A percentile compares a stretch with the other conserved stretches of the same genome.
Conservation (phyloP, 2,329 filamentous ascomycete genomes). For the Cryphonectria naterciae region DNA sequence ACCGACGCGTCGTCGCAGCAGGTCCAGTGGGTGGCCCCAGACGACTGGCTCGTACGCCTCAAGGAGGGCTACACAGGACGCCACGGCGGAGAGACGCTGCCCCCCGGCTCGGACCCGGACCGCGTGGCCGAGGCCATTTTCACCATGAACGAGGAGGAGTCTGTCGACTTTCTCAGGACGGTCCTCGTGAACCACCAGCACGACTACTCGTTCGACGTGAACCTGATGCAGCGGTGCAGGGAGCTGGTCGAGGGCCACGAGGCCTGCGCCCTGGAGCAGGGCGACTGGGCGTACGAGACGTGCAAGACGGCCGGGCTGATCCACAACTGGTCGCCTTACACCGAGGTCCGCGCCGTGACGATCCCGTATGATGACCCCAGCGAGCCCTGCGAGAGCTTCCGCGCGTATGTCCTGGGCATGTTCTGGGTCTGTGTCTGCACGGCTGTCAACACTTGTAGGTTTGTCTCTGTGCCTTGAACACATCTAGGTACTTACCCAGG, state of each 20-base stretch:
- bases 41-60: conserved; percentile 22
- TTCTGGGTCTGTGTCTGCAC: conserved; percentile 14
- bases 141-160: conserved; percentile 23
- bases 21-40: conserved; percentile 14
- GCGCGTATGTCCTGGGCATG: conserved; percentile 11
- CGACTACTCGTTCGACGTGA: conserved; percentile 37
- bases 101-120: conserved; percentile 23
- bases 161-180: conserved; percentile 15
- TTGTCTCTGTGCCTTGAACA: background rate
- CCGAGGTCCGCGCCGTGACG: conserved; percentile 23
- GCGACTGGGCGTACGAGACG: conserved; percentile 36
- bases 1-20: conserved; percentile 1
- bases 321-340: conserved; percentile 21
- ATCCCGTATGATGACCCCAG: background rate
- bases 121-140: conserved; percentile 24
- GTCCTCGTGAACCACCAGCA: conserved; percentile 33
- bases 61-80: conserved; percentile 22
- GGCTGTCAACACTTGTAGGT: conserved; percentile 15
- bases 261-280: conserved; percentile 35
- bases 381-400: conserved; percentile 7
- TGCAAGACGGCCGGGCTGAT: conserved; percentile 33
- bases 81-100: conserved; percentile 24
- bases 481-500: no score
- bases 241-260: conserved; percentile 34
- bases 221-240: conserved; percentile 31